Evolutionary conservation across 2,329 filamentous ascomycete species (phyloP), one percentile per base, ranked within the genome.

Genomic region (Colletotrichum tropicale): DNA sequence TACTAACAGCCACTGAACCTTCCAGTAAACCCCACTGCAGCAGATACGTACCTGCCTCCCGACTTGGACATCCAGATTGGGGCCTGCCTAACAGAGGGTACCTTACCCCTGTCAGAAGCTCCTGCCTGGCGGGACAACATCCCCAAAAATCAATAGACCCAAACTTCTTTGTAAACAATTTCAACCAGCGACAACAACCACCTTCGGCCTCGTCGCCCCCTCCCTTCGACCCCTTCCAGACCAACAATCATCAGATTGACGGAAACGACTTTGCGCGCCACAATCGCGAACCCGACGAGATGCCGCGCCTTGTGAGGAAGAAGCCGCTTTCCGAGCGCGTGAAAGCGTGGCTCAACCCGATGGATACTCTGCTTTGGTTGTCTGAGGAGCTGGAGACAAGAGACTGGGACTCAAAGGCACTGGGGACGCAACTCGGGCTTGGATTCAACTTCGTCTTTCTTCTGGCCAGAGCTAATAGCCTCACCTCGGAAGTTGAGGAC

Each of bases 341-440:
- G 83, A 92, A 92, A 82, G 90, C 94, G 72, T 92, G 92, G 84
- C 87, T 98, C 75, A 96, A 98, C 82, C 95, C 95, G 5, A 93
- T 94, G 87, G 97, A 99, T 85, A 94, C 96, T 81, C 87, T 97
- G 70, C 91, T 99, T 21, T 98, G 95, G 94, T 85, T 98, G 3
- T 98, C 95, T 0, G 96, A 98, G 83, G 95, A 98, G 85, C 90
- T 99, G 76, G 96, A 98, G 83, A 95, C 95, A 32, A 93, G 94
- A 81, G 95, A 98, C 80, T 98, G 96, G 93, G 95, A 98, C 79
- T 95, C 96, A 24, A 93, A 94, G 79, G 87, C 92, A 43, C 94
- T 95, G 83, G 94, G 95, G 30, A 91, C 92, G 7, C 93, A 95
- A 67, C 87, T 98, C 21, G 96, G 96, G 7, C 80, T 98, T 32